Evolutionary conservation across 257 asterid genomes (phyloP), one percentile per base, ranked within the genome.

Genomic region (Fraxinus quadrangulata): DNA sequence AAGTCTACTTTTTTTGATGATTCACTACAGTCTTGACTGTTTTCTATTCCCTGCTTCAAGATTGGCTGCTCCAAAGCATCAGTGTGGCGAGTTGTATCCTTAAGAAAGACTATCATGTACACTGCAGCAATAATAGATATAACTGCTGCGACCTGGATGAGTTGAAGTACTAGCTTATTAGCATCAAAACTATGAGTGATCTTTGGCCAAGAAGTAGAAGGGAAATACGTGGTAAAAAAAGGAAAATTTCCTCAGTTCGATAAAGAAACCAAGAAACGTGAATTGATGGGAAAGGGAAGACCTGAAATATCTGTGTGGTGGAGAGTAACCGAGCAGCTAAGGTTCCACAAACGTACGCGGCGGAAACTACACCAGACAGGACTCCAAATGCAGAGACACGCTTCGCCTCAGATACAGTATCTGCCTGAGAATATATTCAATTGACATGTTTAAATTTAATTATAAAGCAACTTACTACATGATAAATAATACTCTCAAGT

Each of bases 311-410:
- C 67, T 68, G 87, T 79, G 80, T 47, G 37, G 88, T 85, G 81
- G 93, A 80, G 70, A 89, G 87, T 36, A 85, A 74, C 33, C 90
- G 89, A 69, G 85, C 85, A 81, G 88, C 83, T 67, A 89, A 80
- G 72, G 90, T 89, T 51, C 83, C 87, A 67, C 90, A 74, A 23
- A 89, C 75, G 77, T 1, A 85, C 67, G 91, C 88, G 70, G 86
- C 86, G 6, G 78, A 84, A 1, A 79, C 61, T 10, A 87, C 85
- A 68, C 93, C 93, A 0, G 84, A 26, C 67, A 89, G 75, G 72
- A 84, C 59, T 65, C 90, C 93, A 75, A 89, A 84, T 68, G 91
- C 88, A 59, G 93, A 79, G 68, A 85, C 84, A 30, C 91, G 93
- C 66, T 85, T 85, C 34, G 73, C 81, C 75, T 81, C 85, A n/a